A percentile compares a stretch with the other conserved stretches of the same genome.
These are phyloP conservation scores for Nasturtium officinale DNA, from an alignment of 345 rosid genomes.

Conservation along the genomic window DNA sequence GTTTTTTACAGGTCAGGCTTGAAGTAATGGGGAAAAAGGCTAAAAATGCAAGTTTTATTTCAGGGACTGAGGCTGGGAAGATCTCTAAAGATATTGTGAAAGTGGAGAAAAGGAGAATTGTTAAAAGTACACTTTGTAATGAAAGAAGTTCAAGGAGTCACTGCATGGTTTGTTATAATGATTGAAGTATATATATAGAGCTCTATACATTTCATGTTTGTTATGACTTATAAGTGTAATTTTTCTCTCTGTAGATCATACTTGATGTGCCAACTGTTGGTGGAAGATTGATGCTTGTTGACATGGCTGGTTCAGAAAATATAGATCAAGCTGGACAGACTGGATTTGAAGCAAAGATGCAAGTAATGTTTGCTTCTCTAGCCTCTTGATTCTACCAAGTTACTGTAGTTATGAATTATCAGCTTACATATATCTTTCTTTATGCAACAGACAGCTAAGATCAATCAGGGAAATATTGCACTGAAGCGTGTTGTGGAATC, in stretches of 20 bases:
- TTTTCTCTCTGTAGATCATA: constrained; percentile 58
- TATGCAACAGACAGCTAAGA: constrained; percentile 82
- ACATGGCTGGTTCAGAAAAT: constrained; percentile 99
- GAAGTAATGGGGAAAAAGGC: constrained; percentile 99
- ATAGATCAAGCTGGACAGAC: constrained; percentile 96
- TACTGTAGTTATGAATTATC: neutral
- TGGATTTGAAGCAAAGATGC: constrained; percentile 97
- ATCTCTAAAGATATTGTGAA: constrained; percentile 88
- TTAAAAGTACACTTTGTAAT: constrained; percentile 89
- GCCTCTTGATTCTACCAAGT: constrained; percentile 4
- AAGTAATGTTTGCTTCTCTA: constrained; percentile 49
- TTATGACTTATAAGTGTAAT: neutral
- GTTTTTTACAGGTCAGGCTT: constrained; percentile 65
- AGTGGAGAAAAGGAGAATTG: constrained; percentile 93
- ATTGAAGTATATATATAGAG: neutral
- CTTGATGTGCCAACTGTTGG: constrained; percentile 98
- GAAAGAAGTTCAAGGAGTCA: constrained; percentile 98
- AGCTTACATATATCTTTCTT: constrained; percentile 16
- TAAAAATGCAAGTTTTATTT: constrained; percentile 80
- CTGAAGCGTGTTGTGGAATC: constrained; percentile 96
- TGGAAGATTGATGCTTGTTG: constrained; percentile 95
- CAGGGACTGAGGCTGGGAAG: constrained; percentile 88
- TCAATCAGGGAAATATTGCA: constrained; percentile 94
- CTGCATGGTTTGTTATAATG: constrained; percentile 55
- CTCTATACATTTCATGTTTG: neutral